Percentiles rank a stretch among this genome's conserved stretches.
Conservation (phyloP, 176 grass and related monocot genomes). For the Juncus inflexus region DNA sequence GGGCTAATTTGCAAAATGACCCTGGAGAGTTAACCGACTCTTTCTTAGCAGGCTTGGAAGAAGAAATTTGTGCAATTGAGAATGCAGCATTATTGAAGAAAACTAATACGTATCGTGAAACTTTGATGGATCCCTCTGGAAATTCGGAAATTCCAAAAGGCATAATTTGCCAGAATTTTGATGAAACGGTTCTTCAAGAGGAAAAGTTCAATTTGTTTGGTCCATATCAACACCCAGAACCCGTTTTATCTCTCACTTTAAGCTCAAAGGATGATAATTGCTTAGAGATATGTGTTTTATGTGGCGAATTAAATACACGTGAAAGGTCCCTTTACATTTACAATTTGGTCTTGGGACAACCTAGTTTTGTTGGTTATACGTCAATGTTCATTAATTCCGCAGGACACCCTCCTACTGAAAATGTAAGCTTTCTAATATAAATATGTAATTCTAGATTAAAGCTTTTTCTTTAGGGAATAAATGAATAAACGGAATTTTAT, state of each 20-base stretch:
- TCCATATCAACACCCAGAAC: conserved; percentile 58
- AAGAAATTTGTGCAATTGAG: conserved; percentile 44
- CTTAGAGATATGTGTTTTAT: conserved; percentile 63
- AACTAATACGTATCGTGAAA: not conserved
- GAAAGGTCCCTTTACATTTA: conserved; percentile 67
- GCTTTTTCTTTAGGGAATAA: too few species aligned
- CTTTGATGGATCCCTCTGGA: too few species aligned
- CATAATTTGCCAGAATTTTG: too few species aligned
- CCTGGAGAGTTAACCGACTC: conserved; percentile 61
- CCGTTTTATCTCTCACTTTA: conserved; percentile 63
- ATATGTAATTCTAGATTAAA: too few species aligned
- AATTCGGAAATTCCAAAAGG: too few species aligned
- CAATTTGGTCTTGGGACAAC: conserved; percentile 29
- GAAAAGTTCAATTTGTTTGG: not conserved
- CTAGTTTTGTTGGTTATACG: conserved; percentile 70
- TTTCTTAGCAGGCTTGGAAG: conserved; percentile 68
- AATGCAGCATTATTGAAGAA: conserved; percentile 6
- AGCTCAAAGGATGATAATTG: conserved; percentile 40
- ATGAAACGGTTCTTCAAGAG: too few species aligned
- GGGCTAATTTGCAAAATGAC: conserved; percentile 44
- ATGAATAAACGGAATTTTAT: too few species aligned
- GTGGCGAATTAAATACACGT: conserved; percentile 48
- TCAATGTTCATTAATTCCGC: conserved; percentile 45
- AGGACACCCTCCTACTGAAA: conserved; percentile 15
- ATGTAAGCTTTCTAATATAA: conserved; percentile 39